Percentiles rank a stretch among this genome's conserved stretches.
Conservation (phyloP, 2,329 filamentous ascomycete species). For the Lecanoromycetidae sp. region DNA sequence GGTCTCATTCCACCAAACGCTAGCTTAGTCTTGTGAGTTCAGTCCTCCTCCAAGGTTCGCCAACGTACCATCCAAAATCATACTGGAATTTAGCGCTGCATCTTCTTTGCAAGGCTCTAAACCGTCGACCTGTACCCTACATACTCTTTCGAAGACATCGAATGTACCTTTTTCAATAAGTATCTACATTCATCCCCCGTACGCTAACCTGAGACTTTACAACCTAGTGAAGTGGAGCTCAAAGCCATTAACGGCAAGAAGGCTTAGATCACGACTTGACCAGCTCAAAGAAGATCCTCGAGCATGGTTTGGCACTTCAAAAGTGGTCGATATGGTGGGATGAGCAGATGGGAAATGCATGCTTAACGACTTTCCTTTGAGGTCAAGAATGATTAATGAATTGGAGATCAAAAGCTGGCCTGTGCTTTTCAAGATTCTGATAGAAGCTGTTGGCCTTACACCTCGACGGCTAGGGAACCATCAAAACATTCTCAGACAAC, state of each 20-base stretch:
- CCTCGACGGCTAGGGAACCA: too few species aligned
- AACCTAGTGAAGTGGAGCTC: conserved; percentile 53
- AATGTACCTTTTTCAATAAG: too few species aligned
- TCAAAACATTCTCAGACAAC: too few species aligned
- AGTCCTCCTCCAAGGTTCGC: conserved; percentile 2
- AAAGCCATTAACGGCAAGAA: conserved; percentile 47
- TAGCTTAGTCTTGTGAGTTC: conserved; percentile 70
- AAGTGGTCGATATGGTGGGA: not conserved
- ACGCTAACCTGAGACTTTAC: conserved; percentile 5
- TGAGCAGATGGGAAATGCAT: not conserved
- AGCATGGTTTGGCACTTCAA: not conserved
- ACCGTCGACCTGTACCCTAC: too few species aligned
- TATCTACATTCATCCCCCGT: conserved; percentile 9
- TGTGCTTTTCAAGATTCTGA: not conserved
- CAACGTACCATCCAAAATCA: conserved; percentile 17
- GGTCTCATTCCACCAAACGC: conserved; percentile 63
- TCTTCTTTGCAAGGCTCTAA: too few species aligned
- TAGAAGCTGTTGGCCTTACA: not conserved
- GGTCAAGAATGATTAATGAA: not conserved
- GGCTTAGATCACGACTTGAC: conserved; percentile 22
- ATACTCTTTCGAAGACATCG: too few species aligned
- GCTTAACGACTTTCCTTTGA: conserved; percentile 3
- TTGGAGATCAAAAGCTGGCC: not conserved
- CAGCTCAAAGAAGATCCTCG: not conserved
- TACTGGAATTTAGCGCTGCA: not conserved